Base-by-base conservation (phyloP, 2,329 filamentous ascomycete genomes). In the Alternaria conjuncta region DNA sequence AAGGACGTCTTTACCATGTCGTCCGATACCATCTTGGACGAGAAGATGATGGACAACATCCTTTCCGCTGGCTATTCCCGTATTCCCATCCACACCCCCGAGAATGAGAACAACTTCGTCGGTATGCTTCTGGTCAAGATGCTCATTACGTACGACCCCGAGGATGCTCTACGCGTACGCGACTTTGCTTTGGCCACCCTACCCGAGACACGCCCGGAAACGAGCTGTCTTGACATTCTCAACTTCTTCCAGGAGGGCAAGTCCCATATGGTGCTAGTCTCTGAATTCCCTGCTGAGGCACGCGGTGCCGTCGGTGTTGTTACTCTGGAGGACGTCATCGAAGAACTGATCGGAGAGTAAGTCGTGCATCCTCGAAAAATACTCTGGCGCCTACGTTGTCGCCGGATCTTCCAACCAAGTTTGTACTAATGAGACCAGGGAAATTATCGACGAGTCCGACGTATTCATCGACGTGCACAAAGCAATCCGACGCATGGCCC, bases 241-340 rank as follows among this genome's bases (percentile, higher is more conserved):
- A 99, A 99, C 83, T 99, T 97, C 81, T 99, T 99, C 84, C 96
- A 99, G 80, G 96, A 99, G 84, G 96, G 96, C 73, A 99, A 99
- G 80, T 97, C 94, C 2, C 96, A 99, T 80, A 97, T 99, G 94
- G 95, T 98, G 0, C 85, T 99, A 26, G 96, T 98, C 9, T 97
- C 95, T 0, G 92, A 97, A 74, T 87, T 84, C 68, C 96, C 96
- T 1, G 94, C 95, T n/a, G 93, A 96, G 69, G 90, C 97, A 74
- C 90, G 92, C 73, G 96, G 96, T 49, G 94, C 94, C 6, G 84
- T 97, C 12, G 96, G 96, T 60, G 96, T 99, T 4, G 93, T 99
- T 15, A 99, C 96, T 0, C 84, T 99, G 3, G 96, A 99, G 79
- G 96, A 99, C 79, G 96, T 99, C 5, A 99, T 99, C 75, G 96